These are phyloP conservation scores for Arachis monticola DNA, from an alignment of 331 rosid genomes.

Conservation along the genomic window DNA sequence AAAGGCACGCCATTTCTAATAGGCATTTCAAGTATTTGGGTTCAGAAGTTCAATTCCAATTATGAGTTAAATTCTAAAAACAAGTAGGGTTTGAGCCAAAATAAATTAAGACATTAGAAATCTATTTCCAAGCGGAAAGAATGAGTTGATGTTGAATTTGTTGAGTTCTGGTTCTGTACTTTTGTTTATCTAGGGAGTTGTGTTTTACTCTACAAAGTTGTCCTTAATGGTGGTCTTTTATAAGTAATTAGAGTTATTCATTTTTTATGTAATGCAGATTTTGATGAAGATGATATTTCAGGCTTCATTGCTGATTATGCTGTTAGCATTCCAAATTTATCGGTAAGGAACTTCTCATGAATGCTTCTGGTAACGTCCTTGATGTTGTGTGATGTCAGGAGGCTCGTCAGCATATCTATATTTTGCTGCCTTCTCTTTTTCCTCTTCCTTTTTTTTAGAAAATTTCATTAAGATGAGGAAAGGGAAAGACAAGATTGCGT, in stretches of 20 bases:
- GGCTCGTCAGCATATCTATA: slow-evolving; percentile 46
- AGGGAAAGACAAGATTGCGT: too few species aligned
- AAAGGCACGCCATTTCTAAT: background rate
- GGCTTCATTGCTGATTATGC: slow-evolving; percentile 65
- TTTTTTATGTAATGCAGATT: slow-evolving; percentile 64
- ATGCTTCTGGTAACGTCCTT: slow-evolving; percentile 62
- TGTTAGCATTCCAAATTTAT: slow-evolving; percentile 77
- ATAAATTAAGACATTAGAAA: slow-evolving; percentile 2
- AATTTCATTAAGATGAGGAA: too few species aligned
- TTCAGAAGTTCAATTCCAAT: slow-evolving; percentile 24
- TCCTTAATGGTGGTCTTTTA: slow-evolving; percentile 26
- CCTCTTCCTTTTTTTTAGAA: too few species aligned
- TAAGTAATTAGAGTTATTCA: slow-evolving; percentile 7
- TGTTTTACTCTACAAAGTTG: slow-evolving; percentile 28
- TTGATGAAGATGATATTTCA: slow-evolving; percentile 56
- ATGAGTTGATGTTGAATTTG: slow-evolving; percentile 5
- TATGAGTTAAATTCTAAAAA: background rate
- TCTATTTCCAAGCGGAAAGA: slow-evolving; percentile 10
- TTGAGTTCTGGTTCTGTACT: slow-evolving; percentile 14
- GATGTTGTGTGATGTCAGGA: slow-evolving; percentile 47
- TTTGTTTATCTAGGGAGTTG: slow-evolving; percentile 26
- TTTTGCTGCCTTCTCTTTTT: slow-evolving; percentile 23
- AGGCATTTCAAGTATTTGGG: slow-evolving; percentile 3
- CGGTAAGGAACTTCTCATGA: slow-evolving; percentile 91
- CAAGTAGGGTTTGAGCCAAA: background rate